Conservation (phyloP, 805 yeast species). For the Metschnikowia rubicola region DNA sequence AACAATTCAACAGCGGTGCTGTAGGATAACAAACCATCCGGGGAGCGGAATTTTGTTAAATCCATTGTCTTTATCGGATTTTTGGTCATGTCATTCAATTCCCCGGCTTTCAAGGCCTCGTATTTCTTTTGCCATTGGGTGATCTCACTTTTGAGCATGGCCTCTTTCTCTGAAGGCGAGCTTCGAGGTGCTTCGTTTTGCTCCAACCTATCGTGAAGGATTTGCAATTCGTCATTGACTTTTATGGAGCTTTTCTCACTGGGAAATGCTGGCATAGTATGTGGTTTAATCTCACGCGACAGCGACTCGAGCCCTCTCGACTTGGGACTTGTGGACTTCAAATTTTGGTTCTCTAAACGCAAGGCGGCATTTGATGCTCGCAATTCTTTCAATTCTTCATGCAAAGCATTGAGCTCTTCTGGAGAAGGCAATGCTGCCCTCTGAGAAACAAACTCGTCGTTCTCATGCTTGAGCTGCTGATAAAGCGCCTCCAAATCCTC, state of each 20-base stretch:
- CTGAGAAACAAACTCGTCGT: constrained; percentile 1
- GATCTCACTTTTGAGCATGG: constrained; percentile 28
- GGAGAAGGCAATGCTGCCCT: constrained; percentile 1
- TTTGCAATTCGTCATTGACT: constrained; percentile 20
- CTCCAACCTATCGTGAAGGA: constrained; percentile 28
- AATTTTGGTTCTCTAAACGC: constrained; percentile 36
- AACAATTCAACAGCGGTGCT: constrained; percentile 45
- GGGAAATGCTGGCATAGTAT: not conserved
- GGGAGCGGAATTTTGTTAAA: constrained; percentile 27
- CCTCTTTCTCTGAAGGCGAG: constrained; percentile 9
- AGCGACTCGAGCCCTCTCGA: not conserved
- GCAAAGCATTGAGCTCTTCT: constrained; percentile 6
- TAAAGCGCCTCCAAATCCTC: constrained; percentile 5
- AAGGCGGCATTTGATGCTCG: constrained; percentile 32
- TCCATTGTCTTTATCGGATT: constrained; percentile 20
- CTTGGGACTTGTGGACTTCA: constrained; percentile 22
- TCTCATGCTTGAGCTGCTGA: constrained; percentile 6
- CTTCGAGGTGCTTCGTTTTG: constrained; percentile 14
- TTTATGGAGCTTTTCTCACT: constrained; percentile 1
- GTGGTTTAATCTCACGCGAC: not conserved
- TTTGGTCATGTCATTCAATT: constrained; percentile 20
- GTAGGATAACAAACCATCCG: constrained; percentile 47
- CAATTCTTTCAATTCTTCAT: constrained; percentile 26
- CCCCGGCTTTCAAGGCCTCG: constrained; percentile 44
- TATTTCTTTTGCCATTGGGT: constrained; percentile 50